Base-by-base conservation (phyloP, 1,139 yeast genomes). In the Debaryomyces robertsiae region DNA sequence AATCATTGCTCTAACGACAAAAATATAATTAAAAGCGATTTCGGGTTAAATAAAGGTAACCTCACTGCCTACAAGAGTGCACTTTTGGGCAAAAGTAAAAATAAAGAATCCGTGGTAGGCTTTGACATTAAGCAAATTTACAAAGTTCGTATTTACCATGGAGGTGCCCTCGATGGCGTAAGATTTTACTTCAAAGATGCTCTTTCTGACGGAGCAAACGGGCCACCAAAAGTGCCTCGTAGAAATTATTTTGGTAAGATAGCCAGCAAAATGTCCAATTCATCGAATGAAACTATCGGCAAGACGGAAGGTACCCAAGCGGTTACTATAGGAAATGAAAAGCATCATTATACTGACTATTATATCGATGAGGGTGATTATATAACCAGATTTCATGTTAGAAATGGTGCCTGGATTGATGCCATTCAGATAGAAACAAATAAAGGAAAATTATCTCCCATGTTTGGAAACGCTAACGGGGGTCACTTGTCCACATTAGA, bases 321-420 rank as follows among this genome's bases (percentile, higher is more conserved):
- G 5, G 71, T 65, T 0, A 46, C 79, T 23, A 72, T 85, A 43
- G 98, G 98, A 9, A 81, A 80, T 27, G 71, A 73, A 40, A 87
- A 82, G 3, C 67, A 69, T 2, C 66, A 72, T 36, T 82, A 74
- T 43, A 60, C 82, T 0, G 94, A 85, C 39, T 75, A 84, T 45
- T 58, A 57, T 1, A 55, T 91, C 7, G 65, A 67, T 2, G 62
- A 61, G 0, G 87, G 81, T 27, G 96, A 91, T 55, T 48, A 52
- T 9, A 67, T 93, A 6, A 58, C 69, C 3, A 84, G 83, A 30
- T 69, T 90, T 43, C 73, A 75, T 41, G 67, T 89, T 34, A 73
- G 95, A 47, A 72, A 81, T 38, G 98, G 98, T 5, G 82, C 77
- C 1, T 93, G 98, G 97, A 69, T 93, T 11, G 98, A 93, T 67